These are phyloP conservation scores for Isabelozyma heimii DNA, from an alignment of 805 yeast genomes.

Conservation along the genomic window DNA sequence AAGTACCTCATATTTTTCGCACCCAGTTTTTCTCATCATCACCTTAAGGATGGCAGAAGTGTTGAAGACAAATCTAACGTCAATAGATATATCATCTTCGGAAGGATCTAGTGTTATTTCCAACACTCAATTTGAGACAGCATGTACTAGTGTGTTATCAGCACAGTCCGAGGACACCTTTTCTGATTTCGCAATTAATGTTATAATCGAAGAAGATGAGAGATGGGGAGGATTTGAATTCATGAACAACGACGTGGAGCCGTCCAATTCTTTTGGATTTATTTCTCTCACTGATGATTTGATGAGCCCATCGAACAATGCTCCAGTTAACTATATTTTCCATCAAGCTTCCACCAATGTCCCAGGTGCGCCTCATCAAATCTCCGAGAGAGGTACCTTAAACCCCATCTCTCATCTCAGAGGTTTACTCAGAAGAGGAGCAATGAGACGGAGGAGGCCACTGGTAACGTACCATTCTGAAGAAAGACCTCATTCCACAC, in stretches of 20 bases:
- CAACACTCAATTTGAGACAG: background rate
- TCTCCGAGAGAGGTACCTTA: background rate
- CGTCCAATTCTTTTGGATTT: background rate
- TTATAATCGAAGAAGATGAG: background rate
- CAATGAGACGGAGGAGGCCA: background rate
- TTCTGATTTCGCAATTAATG: background rate
- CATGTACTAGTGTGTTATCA: background rate
- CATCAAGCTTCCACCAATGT: no score
- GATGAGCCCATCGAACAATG: background rate
- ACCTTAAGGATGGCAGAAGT: background rate
- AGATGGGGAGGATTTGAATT: background rate
- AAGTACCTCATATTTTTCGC: background rate
- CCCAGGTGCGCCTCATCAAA: no score
- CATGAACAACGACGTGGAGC: background rate
- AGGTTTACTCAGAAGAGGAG: background rate
- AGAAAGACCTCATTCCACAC: background rate
- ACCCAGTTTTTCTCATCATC: background rate
- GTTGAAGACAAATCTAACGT: background rate
- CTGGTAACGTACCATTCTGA: background rate
- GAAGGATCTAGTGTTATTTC: background rate
- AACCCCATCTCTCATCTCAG: background rate
- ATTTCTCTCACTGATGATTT: background rate
- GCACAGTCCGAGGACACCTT: background rate
- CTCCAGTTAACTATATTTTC: no score
- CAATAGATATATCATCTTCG: background rate